phyloP scores from a whole-genome alignment of 2,329 filamentous ascomycete species.

The Xylaria digitata region DNA sequence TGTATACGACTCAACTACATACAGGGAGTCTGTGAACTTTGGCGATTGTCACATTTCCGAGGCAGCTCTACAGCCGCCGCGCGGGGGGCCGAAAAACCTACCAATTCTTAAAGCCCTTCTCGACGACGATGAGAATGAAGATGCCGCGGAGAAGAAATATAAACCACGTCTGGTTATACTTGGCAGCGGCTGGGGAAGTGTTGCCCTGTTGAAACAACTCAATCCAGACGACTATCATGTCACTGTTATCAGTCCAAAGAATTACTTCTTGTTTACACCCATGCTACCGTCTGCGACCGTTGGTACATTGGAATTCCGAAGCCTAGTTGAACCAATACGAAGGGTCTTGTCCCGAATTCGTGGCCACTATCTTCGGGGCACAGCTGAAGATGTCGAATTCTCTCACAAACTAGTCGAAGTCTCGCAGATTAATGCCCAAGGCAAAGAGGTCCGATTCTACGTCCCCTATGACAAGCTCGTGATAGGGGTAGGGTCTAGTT shows the following conservation, averaged over 20 bases:
- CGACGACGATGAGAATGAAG: constrained; percentile 84
- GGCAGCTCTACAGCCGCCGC: constrained; percentile 80
- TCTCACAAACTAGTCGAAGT: constrained; percentile 91
- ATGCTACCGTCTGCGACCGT: constrained; percentile 98
- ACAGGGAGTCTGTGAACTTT: constrained; percentile 74
- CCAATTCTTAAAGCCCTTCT: constrained; percentile 89
- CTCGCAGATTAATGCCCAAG: constrained; percentile 75
- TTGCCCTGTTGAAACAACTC: constrained; percentile 89
- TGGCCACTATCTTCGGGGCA: constrained; percentile 90
- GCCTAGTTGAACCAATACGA: constrained; percentile 91
- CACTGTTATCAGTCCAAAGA: constrained; percentile 91
- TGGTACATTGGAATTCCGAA: constrained; percentile 90
- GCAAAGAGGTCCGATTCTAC: constrained; percentile 86
- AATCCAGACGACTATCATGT: constrained; percentile 94
- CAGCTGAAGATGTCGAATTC: constrained; percentile 90
- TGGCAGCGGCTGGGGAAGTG: constrained; percentile 94
- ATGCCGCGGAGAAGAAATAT: constrained; percentile 77
- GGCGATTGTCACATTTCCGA: constrained; percentile 86
- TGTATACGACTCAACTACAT: constrained; percentile 91
- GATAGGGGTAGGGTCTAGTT: constrained; percentile 88
- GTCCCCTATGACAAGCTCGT: constrained; percentile 98
- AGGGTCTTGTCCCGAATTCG: constrained; percentile 80
- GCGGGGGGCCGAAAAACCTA: constrained; percentile 92
- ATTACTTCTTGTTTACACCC: constrained; percentile 98
- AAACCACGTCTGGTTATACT: constrained; percentile 94